Base-by-base conservation (phyloP, 2,329 filamentous ascomycete genomes). In the Diaporthe amygdali region DNA sequence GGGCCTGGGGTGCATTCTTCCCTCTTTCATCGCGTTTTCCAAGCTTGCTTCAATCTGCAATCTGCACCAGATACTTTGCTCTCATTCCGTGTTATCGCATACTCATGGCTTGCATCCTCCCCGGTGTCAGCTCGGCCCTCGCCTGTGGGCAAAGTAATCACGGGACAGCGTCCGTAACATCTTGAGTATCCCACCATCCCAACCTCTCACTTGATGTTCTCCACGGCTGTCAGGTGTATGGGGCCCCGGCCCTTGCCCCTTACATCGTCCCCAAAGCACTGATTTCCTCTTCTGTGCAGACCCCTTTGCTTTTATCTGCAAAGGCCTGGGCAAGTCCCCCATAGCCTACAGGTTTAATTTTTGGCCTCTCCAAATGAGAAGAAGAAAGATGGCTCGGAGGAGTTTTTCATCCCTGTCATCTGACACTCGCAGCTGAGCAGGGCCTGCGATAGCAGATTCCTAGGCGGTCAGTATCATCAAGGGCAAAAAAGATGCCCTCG, bases 81-180 rank as follows among this genome's bases (percentile, higher is more conserved):
- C 5, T 27, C 54, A 52, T 72, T 71, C 68, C 68, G 25, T 64
- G n/a, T 56, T 49, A 39, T 44, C 30, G 52, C 15, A 17, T 46
- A 41, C 44, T 70, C 32, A 59, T 67, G 61, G 51, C 70, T 66
- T 66, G 52, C 61, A 70, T 72, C 66, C 56, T 44, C 32, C 41
- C 59, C 6, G 15, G 3, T 49, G 17, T 25, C 34, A 52, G 41
- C 20, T 47, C 54, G 66, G 67, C 46, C 46, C 46, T 61, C 54
- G 44, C 44, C 51, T 34, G 55, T 39, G 20, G 47, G 27, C 59
- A 30, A 55, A 63, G 67, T 56, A 41, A 66, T 20, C 55, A 39
- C 68, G 68, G 68, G 46, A 66, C 41, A 32, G 32, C 47, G 15
- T 52, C 25, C 20, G 12, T 41, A 44, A 41, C 14, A 46, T 44